These are phyloP conservation scores for Tetrahymena malaccensis DNA, from an alignment of 73 alveolate genomes.

Conservation along the genomic window DNA sequence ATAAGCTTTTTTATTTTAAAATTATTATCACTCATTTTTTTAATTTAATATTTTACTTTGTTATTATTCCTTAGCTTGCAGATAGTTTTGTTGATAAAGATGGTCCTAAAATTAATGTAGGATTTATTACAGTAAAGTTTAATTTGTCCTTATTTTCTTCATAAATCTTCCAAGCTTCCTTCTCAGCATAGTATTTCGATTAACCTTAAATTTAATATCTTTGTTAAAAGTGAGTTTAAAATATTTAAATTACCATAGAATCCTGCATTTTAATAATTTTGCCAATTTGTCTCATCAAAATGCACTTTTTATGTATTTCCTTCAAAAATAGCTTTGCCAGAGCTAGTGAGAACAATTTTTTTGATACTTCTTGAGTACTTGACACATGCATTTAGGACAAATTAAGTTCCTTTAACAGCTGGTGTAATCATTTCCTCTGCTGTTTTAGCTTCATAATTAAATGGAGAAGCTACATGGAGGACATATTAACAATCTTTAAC, in stretches of 20 bases:
- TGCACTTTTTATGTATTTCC: background rate
- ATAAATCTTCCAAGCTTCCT: background rate
- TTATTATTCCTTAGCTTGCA: background rate
- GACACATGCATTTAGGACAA: background rate
- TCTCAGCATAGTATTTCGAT: background rate
- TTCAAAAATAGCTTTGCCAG: background rate
- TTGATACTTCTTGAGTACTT: background rate
- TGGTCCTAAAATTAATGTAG: background rate
- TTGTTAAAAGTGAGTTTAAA: no score
- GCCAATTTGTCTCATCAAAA: background rate
- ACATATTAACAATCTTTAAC: background rate
- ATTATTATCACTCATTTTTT: background rate
- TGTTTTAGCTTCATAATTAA: background rate
- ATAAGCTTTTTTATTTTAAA: background rate
- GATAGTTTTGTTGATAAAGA: background rate
- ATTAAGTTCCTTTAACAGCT: background rate
- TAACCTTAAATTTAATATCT: background rate
- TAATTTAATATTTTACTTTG: background rate
- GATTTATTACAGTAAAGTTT: background rate
- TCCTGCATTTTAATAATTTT: background rate
- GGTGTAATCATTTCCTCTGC: background rate
- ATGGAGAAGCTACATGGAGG: background rate
- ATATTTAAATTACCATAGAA: background rate
- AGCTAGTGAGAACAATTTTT: background rate
- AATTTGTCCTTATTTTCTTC: background rate